Percentiles rank a stretch among this genome's conserved stretches.
Evolutionary conservation across 345 rosid species (phyloP).

Genomic region (Isatis tinctoria): DNA sequence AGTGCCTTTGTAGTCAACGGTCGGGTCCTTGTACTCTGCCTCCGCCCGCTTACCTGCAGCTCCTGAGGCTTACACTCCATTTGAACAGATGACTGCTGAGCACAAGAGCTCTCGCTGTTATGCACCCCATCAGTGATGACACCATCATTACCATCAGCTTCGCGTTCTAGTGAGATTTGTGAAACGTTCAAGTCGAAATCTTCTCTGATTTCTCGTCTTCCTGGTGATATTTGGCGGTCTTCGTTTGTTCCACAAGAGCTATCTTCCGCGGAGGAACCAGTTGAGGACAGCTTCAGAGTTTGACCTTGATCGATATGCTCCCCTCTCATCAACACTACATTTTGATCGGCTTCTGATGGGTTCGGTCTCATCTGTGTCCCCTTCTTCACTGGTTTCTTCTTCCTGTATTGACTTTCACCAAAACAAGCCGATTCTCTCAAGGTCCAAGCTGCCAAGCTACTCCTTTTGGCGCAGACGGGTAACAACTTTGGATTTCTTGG

Average conservation of each 20-base stretch:
- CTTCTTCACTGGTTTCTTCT: slow-evolving; percentile 28
- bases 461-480: slow-evolving; percentile 30
- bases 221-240: slow-evolving; percentile 31
- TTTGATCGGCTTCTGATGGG: slow-evolving; percentile 31
- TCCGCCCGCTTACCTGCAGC: slow-evolving; percentile 23
- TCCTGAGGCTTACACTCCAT: slow-evolving; percentile 24
- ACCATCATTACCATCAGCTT: slow-evolving; percentile 20
- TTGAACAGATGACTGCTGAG: slow-evolving; percentile 25
- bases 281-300: slow-evolving; percentile 36
- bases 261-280: slow-evolving; percentile 36
- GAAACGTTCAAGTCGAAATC: slow-evolving; percentile 53
- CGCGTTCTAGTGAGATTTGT: slow-evolving; percentile 40
- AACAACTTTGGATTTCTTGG: slow-evolving; percentile 27
- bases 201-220: slow-evolving; percentile 28
- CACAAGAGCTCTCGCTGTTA: slow-evolving; percentile 32
- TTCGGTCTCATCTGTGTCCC: slow-evolving; percentile 26
- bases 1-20: slow-evolving; percentile 53
- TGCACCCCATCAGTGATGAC: slow-evolving; percentile 25
- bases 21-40: slow-evolving; percentile 53
- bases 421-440: slow-evolving; percentile 40
- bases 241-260: slow-evolving; percentile 34
- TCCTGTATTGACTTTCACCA: slow-evolving; percentile 28
- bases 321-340: slow-evolving; percentile 27
- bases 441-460: slow-evolving; percentile 30
- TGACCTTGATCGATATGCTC: slow-evolving; percentile 30